phyloP scores from a whole-genome alignment of 331 rosid species.

The Rhamnella rubrinervis region DNA sequence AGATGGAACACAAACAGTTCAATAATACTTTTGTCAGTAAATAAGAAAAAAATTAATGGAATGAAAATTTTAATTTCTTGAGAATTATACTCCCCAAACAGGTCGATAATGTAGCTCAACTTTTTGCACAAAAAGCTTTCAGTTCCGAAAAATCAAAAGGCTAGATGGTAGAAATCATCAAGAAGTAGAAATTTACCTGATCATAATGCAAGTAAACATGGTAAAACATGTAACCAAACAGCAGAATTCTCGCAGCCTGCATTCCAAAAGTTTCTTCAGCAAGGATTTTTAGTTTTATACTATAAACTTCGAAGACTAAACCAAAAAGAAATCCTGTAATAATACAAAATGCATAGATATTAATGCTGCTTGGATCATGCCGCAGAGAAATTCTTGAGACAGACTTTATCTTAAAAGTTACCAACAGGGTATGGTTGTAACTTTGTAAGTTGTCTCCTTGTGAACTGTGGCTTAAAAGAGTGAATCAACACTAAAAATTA shows the following conservation, averaged over 20 bases:
- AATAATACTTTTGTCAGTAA: no score
- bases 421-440: neutral
- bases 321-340: slow-evolving; percentile 8
- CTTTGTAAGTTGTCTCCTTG: neutral
- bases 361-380: neutral
- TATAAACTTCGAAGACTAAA: neutral
- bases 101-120: neutral
- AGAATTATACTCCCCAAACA: no score
- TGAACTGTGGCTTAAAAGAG: no score
- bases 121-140: neutral
- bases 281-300: slow-evolving; percentile 16
- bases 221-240: slow-evolving; percentile 49
- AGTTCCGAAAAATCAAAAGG: neutral
- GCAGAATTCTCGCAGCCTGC: slow-evolving; percentile 52
- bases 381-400: neutral
- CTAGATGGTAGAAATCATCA: neutral
- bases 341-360: neutral
- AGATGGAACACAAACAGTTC: no score
- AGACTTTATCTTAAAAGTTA: neutral
- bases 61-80: no score
- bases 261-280: slow-evolving; percentile 14
- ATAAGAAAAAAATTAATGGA: no score
- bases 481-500: no score
- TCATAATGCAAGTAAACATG: slow-evolving; percentile 50
- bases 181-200: slow-evolving; percentile 29